phyloP scores from a whole-genome alignment of 2,329 filamentous ascomycete species.

The Thielaviopsis musarum region DNA sequence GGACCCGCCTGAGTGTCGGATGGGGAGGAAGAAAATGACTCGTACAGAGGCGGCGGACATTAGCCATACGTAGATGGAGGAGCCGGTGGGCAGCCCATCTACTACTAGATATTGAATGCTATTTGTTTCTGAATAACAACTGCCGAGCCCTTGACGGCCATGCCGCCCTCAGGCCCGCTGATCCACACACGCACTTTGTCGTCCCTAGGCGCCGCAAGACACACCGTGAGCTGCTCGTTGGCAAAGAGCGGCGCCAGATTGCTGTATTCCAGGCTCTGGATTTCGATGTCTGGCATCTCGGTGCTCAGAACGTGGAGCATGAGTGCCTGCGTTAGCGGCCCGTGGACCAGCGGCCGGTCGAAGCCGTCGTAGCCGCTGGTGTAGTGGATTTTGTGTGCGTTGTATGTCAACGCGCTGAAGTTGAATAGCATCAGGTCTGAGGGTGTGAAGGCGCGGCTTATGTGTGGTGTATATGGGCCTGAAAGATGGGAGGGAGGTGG shows the following conservation, averaged over 20 bases:
- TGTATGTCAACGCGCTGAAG: conserved; percentile 82
- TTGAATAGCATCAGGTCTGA: conserved; percentile 63
- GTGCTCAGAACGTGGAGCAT: conserved; percentile 36
- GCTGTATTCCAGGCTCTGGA: conserved; percentile 53
- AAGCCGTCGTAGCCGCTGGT: conserved; percentile 57
- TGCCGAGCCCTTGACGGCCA: conserved; percentile 44
- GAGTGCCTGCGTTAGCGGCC: conserved; percentile 62
- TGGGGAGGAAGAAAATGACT: neutral
- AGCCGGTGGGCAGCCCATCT: neutral
- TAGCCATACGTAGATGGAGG: neutral
- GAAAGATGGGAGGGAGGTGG: too few relatives aligned
- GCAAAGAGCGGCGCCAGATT: conserved; percentile 73
- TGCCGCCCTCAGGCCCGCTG: conserved; percentile 40
- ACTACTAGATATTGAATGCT: neutral
- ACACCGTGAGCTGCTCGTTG: conserved; percentile 52
- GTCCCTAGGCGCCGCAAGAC: conserved; percentile 32
- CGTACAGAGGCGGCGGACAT: neutral
- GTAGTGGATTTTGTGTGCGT: conserved; percentile 85
- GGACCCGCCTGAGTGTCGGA: neutral
- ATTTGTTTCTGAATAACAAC: neutral
- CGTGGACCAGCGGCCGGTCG: conserved; percentile 63
- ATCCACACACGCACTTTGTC: conserved; percentile 40
- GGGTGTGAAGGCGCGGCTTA: conserved; percentile 39
- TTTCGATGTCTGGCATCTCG: conserved; percentile 15
- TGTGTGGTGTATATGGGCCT: conserved; percentile 1